A percentile compares a stretch with the other conserved stretches of the same genome.
These are phyloP conservation scores for Umbelopsis isabellina DNA, from an alignment of 192 early-diverging fungal species.

Conservation along the genomic window DNA sequence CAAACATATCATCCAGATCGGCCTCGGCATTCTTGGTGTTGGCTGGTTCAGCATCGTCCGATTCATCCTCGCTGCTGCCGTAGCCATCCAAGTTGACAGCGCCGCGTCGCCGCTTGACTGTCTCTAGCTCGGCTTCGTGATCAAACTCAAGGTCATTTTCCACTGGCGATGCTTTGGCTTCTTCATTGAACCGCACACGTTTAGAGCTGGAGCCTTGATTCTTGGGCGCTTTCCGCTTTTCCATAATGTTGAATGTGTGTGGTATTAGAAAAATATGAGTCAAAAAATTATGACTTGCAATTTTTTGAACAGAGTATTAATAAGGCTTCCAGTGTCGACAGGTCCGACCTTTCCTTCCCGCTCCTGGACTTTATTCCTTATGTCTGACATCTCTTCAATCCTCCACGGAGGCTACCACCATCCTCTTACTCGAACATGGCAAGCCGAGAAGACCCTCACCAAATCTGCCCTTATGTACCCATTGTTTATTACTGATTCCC, in stretches of 20 bases:
- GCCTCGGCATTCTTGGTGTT: slow-evolving; percentile 25
- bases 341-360: not conserved
- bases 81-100: slow-evolving; percentile 53
- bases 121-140: slow-evolving; percentile 54
- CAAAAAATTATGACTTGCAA: not conserved
- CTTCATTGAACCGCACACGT: slow-evolving; percentile 18
- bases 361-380: not conserved
- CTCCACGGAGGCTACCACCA: slow-evolving; percentile 91
- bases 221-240: slow-evolving; percentile 7
- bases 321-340: not conserved
- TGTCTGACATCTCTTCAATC: slow-evolving; percentile 61
- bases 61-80: slow-evolving; percentile 33
- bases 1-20: slow-evolving; percentile 69
- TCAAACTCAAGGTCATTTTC: slow-evolving; percentile 43
- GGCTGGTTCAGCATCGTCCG: slow-evolving; percentile 39
- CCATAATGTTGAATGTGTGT: not conserved
- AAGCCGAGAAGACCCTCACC: slow-evolving; percentile 68
- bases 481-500: slow-evolving; percentile 88
- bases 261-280: not conserved
- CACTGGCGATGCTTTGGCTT: not conserved
- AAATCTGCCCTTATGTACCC: slow-evolving; percentile 88
- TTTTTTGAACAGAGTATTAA: not conserved
- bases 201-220: slow-evolving; percentile 6
- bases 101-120: slow-evolving; percentile 49
- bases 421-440: slow-evolving; percentile 80